Percentiles rank a stretch among this genome's conserved stretches.
Evolutionary conservation across 768 basidiomycete genomes (phyloP).

Genomic region (Phanerodontia chrysosporium): DNA sequence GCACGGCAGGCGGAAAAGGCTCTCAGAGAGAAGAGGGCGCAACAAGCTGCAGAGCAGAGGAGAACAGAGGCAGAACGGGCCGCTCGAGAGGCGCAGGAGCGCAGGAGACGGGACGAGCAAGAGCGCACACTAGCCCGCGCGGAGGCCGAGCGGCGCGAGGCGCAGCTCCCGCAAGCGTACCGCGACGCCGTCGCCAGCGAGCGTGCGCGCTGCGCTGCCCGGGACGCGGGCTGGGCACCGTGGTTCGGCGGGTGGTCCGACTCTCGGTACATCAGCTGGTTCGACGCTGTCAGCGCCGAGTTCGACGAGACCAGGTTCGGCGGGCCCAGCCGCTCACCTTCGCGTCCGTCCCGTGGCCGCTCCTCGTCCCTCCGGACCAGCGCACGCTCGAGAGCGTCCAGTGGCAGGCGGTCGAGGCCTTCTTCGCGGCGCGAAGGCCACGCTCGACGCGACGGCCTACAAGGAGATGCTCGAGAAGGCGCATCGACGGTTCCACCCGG

Average conservation of each 20-base stretch:
- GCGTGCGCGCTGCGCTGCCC: neutral
- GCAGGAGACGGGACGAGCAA: neutral
- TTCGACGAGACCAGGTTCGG: slow-evolving; percentile 63
- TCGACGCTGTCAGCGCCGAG: slow-evolving; percentile 18
- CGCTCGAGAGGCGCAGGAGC: neutral
- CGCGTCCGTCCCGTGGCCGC: slow-evolving; percentile 74
- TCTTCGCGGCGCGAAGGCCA: slow-evolving; percentile 26
- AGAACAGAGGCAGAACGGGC: neutral
- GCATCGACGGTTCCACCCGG: slow-evolving; percentile 73
- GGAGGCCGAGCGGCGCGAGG: neutral
- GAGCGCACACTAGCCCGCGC: neutral
- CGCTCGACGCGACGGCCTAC: slow-evolving; percentile 53
- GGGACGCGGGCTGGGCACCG: neutral
- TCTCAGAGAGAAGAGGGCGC: neutral
- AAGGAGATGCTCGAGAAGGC: slow-evolving; percentile 63
- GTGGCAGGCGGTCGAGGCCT: slow-evolving; percentile 33
- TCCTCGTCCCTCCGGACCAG: slow-evolving; percentile 46
- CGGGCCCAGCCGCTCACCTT: slow-evolving; percentile 48
- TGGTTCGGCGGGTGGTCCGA: neutral
- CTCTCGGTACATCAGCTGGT: neutral
- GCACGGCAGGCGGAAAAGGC: neutral
- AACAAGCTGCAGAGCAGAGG: neutral
- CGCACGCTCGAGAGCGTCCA: slow-evolving; percentile 62
- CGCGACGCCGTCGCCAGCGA: neutral
- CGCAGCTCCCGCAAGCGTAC: neutral